These are phyloP conservation scores for Tilletia caries DNA, from an alignment of 1,284 basidiomycete species.

Conservation along the genomic window DNA sequence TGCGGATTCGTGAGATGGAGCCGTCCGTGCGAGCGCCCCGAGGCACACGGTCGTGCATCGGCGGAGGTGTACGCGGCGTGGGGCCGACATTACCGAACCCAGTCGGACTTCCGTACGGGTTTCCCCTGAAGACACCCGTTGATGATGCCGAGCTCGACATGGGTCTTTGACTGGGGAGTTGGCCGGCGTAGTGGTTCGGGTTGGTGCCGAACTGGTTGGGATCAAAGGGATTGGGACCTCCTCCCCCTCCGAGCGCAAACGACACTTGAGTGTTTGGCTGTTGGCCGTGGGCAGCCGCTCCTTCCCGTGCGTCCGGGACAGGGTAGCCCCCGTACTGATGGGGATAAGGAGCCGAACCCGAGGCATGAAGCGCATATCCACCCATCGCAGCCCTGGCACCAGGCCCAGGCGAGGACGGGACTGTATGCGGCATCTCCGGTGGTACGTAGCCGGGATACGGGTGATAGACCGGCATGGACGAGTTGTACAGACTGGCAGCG, in stretches of 20 bases:
- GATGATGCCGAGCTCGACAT: not conserved
- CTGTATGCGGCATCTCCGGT: no score
- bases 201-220: not conserved
- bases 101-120: not conserved
- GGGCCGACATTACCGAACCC: not conserved
- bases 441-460: no score
- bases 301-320: not conserved
- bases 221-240: not conserved
- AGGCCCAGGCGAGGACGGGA: no score
- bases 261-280: not conserved
- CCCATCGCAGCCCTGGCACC: no score
- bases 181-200: not conserved
- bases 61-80: constrained; percentile 7
- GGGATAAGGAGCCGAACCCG: no score
- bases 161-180: not conserved
- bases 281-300: not conserved
- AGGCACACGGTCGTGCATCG: constrained; percentile 10
- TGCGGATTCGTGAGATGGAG: constrained; percentile 2
- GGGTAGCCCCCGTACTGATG: no score
- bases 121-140: not conserved
- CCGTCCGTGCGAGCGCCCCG: not conserved
- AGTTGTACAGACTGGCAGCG: no score
- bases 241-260: not conserved
- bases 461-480: no score
- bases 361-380: no score